phyloP scores from a whole-genome alignment of 176 grass and related monocot genomes.

The Cenchrus americanus region DNA sequence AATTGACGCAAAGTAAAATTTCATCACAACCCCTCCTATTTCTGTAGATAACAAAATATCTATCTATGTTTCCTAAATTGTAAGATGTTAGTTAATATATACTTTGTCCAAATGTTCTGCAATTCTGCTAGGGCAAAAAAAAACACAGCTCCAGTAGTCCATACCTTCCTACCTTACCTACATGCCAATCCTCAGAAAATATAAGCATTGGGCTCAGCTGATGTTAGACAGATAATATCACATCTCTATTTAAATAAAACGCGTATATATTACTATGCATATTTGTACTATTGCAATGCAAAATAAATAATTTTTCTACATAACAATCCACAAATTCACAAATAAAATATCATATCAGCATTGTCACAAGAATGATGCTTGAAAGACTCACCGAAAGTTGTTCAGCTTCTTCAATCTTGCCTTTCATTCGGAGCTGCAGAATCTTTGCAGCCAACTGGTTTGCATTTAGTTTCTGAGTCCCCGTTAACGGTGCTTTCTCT shows the following conservation, averaged over 20 bases:
- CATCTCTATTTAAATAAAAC: background rate
- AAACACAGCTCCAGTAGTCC: background rate
- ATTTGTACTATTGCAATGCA: background rate
- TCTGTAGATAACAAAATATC: conserved; percentile 5
- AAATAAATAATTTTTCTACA: conserved; percentile 4
- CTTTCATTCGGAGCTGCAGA: conserved; percentile 92
- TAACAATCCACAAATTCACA: conserved; percentile 31
- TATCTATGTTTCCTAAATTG: background rate
- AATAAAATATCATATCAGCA: background rate
- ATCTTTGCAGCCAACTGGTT: conserved; percentile 93
- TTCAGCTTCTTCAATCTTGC: conserved; percentile 85
- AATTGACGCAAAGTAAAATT: background rate
- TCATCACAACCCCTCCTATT: background rate
- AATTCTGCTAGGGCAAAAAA: background rate
- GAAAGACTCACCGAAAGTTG: conserved; percentile 75
- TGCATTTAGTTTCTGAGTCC: conserved; percentile 67
- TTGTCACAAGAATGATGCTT: conserved; percentile 40
- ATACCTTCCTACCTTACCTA: background rate
- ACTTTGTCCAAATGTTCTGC: background rate
- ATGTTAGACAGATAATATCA: background rate
- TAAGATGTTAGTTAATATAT: conserved; percentile 2
- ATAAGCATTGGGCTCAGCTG: background rate
- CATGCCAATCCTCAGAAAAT: background rate
- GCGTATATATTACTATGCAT: background rate
- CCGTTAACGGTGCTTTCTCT: conserved; percentile 32